Conservation (phyloP, 2,329 filamentous ascomycete genomes). For the Penicillium sp. region DNA sequence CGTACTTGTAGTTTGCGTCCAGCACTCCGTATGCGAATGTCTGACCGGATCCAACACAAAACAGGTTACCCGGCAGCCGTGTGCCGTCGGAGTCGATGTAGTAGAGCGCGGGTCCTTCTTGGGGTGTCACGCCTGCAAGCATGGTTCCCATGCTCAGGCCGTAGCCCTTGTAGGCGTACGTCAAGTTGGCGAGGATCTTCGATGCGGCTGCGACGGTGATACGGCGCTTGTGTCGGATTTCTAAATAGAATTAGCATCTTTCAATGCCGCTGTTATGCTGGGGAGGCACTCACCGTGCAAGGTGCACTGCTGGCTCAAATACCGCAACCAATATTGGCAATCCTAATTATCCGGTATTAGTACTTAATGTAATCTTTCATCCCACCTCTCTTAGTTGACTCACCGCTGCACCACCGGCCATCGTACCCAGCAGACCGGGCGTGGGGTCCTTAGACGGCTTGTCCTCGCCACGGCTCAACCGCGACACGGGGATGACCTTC, state of each 20-base stretch:
- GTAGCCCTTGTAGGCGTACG: slow-evolving; percentile 99
- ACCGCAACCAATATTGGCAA: slow-evolving; percentile 99
- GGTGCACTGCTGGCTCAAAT: slow-evolving; percentile 97
- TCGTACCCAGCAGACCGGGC: slow-evolving; percentile 74
- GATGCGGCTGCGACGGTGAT: slow-evolving; percentile 96
- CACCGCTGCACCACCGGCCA: slow-evolving; percentile 94
- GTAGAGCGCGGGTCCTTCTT: slow-evolving; percentile 95
- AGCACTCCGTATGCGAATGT: slow-evolving; percentile 98
- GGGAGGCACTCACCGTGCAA: slow-evolving; percentile 61
- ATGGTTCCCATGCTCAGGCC: slow-evolving; percentile 98
- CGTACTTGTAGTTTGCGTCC: slow-evolving; percentile 90
- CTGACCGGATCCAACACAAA: slow-evolving; percentile 97
- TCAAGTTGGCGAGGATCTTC: slow-evolving; percentile 97
- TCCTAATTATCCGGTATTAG: slow-evolving; percentile 52
- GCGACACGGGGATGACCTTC: slow-evolving; percentile 73
- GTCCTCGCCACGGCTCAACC: slow-evolving; percentile 39
- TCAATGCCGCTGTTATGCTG: neutral
- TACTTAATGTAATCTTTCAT: neutral
- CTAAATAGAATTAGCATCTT: slow-evolving; percentile 17
- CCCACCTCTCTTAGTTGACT: slow-evolving; percentile 28
- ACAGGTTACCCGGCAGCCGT: slow-evolving; percentile 84
- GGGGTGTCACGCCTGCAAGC: slow-evolving; percentile 79
- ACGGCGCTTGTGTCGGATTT: slow-evolving; percentile 97
- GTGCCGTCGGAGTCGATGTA: slow-evolving; percentile 99
- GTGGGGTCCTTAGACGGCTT: slow-evolving; percentile 32